phyloP scores from a whole-genome alignment of 495 filamentous ascomycete species.

The Parathielavia hyrcaniae region DNA sequence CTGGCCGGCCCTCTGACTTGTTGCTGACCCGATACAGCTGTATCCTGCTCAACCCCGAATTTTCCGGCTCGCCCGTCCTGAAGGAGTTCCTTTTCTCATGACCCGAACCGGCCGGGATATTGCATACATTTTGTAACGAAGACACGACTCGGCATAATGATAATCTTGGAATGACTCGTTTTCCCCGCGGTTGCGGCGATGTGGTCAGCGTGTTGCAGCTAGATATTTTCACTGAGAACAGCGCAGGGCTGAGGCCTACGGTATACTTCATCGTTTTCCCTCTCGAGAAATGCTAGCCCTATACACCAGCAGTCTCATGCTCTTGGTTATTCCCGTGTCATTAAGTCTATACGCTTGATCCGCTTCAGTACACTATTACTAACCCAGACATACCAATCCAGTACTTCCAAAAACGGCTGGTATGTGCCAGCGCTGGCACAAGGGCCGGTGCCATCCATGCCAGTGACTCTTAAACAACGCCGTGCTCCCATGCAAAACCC shows the following conservation, averaged over 20 bases:
- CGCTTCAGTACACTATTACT: background rate
- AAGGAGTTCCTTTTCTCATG: constrained; percentile 54
- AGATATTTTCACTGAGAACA: too few species aligned
- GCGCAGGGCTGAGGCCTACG: too few species aligned
- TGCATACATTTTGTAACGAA: constrained; percentile 2
- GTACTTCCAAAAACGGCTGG: background rate
- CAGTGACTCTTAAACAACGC: constrained; percentile 7
- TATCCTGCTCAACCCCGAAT: constrained; percentile 53
- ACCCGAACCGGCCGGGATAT: constrained; percentile 22
- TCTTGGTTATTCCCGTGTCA: too few species aligned
- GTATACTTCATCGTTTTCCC: too few species aligned
- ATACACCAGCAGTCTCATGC: too few species aligned
- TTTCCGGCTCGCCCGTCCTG: constrained; percentile 50
- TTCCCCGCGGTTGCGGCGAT: too few species aligned
- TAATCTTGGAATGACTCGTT: constrained; percentile 10
- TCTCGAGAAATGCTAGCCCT: too few species aligned
- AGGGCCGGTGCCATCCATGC: constrained; percentile 4
- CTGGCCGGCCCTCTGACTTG: background rate
- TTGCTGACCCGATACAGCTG: constrained; percentile 35
- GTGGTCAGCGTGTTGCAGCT: too few species aligned
- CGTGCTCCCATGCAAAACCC: constrained; percentile 11
- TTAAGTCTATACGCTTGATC: background rate
- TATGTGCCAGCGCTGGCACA: background rate
- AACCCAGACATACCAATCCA: constrained; percentile 3
- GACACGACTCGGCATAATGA: constrained; percentile 12